phyloP scores from a whole-genome alignment of 2,329 filamentous ascomycete species.

The Cladosporium sp. region DNA sequence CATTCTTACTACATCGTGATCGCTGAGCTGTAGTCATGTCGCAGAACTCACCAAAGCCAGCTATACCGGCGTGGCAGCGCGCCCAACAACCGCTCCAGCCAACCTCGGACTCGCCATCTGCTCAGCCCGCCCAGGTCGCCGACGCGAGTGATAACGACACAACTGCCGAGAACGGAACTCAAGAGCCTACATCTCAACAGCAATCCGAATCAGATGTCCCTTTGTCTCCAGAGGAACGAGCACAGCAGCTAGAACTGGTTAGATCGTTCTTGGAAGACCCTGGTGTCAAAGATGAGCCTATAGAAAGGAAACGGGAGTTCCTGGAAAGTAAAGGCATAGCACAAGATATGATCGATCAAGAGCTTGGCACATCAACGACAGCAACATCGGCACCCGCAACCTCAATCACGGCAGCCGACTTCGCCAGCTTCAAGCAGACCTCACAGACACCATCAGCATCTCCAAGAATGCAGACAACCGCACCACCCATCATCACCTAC shows the following conservation, averaged over 20 bases:
- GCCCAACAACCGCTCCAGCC: slow-evolving; percentile 16
- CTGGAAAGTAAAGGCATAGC: slow-evolving; percentile 71
- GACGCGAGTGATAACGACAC: slow-evolving; percentile 10
- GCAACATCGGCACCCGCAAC: neutral
- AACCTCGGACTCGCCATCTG: neutral
- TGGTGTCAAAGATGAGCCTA: slow-evolving; percentile 62
- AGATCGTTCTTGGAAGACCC: slow-evolving; percentile 72
- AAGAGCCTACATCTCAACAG: neutral
- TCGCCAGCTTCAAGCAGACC: slow-evolving; percentile 22
- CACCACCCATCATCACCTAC: slow-evolving; percentile 63
- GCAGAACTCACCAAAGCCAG: slow-evolving; percentile 15
- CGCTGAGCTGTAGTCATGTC: slow-evolving; percentile 20
- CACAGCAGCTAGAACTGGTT: slow-evolving; percentile 58
- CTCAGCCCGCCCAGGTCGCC: neutral
- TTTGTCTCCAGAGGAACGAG: slow-evolving; percentile 9
- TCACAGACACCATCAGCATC: neutral
- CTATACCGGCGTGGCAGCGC: slow-evolving; percentile 34
- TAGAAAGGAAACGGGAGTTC: slow-evolving; percentile 71
- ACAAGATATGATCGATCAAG: slow-evolving; percentile 61
- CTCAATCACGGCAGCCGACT: slow-evolving; percentile 21
- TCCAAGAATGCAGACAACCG: slow-evolving; percentile 33
- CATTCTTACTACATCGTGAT: neutral
- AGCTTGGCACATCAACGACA: slow-evolving; percentile 45
- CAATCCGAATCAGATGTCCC: neutral
- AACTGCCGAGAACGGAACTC: neutral